Conservation (phyloP, 1,139 yeast genomes). For the Suhomyces maxii region DNA sequence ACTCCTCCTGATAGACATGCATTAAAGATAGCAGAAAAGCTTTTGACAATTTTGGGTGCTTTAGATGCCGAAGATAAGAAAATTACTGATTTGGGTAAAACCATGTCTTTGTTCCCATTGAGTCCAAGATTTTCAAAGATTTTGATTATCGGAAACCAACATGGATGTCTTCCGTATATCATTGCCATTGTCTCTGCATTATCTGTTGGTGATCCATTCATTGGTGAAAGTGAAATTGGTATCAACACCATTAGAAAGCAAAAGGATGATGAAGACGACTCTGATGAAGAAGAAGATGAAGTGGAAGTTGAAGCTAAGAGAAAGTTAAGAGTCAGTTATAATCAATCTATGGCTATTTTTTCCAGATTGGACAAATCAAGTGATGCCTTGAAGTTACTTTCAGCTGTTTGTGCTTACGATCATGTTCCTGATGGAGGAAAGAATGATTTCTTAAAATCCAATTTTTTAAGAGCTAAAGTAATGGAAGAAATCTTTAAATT, state of each 20-base stretch:
- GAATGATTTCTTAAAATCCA: conserved; percentile 49
- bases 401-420: conserved; percentile 89
- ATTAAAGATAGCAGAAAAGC: conserved; percentile 63
- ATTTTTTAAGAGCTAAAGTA: conserved; percentile 66
- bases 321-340: conserved; percentile 48
- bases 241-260: conserved; percentile 27
- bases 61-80: conserved; percentile 48
- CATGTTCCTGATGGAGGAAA: conserved; percentile 56
- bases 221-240: conserved; percentile 72
- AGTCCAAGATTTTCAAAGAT: conserved; percentile 93
- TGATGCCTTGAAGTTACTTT: conserved; percentile 73
- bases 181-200: conserved; percentile 90
- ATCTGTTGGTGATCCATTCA: conserved; percentile 91
- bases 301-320: conserved; percentile 41
- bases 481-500: conserved; percentile 87
- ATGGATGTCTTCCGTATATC: conserved; percentile 79
- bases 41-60: conserved; percentile 79
- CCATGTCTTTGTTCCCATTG: conserved; percentile 89
- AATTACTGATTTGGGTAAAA: conserved; percentile 76
- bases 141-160: conserved; percentile 84
- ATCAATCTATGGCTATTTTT: conserved; percentile 59
- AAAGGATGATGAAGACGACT: conserved; percentile 30
- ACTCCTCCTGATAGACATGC: conserved; percentile 78
- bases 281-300: conserved; percentile 26
- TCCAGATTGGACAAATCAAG: conserved; percentile 66